A percentile compares a stretch with the other conserved stretches of the same genome.
phyloP scores from a whole-genome alignment of 202 grass and related monocot species.

The Dendrocalamus latiflorus region DNA sequence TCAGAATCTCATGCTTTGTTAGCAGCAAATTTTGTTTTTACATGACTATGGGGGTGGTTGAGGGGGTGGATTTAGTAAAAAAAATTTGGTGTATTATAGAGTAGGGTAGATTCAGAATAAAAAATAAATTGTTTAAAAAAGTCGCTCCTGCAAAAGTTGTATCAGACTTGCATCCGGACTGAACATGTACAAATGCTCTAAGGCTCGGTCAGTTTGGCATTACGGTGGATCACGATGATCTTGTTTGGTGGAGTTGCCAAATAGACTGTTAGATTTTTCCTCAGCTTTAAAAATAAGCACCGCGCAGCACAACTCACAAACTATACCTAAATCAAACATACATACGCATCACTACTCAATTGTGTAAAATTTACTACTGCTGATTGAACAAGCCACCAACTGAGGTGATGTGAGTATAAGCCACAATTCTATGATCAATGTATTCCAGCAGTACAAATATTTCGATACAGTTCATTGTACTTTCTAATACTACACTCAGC shows the following conservation, averaged over 20 bases:
- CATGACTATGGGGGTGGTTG: too few species aligned
- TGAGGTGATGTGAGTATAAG: background rate
- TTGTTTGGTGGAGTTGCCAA: background rate
- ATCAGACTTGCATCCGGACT: too few species aligned
- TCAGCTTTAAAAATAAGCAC: too few species aligned
- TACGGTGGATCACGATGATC: background rate
- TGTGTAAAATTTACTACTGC: background rate
- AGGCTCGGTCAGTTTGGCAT: too few species aligned
- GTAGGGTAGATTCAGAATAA: too few species aligned
- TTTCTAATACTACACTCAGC: constrained; percentile 36
- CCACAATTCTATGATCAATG: constrained; percentile 20
- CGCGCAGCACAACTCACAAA: background rate
- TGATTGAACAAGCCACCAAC: background rate
- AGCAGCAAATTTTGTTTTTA: too few species aligned
- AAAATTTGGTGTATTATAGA: too few species aligned
- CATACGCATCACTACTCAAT: background rate
- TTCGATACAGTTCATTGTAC: constrained; percentile 13
- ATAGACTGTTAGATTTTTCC: background rate
- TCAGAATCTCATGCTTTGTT: too few species aligned
- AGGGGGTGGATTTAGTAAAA: too few species aligned
- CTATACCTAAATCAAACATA: background rate
- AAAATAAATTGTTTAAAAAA: too few species aligned
- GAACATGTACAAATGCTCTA: background rate
- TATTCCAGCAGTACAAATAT: constrained; percentile 32
- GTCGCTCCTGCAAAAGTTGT: too few species aligned